Conservation (phyloP, 176 grass and related monocot genomes). For the Pontederia crassipes region DNA sequence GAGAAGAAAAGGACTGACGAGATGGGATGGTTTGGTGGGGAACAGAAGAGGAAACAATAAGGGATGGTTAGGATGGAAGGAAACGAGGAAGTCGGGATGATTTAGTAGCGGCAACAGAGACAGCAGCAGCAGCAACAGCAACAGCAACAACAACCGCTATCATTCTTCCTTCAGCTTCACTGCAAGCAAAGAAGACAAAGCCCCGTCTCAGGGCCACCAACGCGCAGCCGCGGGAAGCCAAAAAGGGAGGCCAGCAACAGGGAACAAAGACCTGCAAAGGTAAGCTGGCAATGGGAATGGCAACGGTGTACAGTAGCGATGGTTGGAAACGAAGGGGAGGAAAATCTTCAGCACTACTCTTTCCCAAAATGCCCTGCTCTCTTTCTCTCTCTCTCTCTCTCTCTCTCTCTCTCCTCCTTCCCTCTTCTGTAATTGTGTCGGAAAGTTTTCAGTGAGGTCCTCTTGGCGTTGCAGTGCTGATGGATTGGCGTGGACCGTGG, state of each 20-base stretch:
- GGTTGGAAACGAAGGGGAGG: background rate
- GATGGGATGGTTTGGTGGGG: background rate
- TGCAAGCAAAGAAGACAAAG: background rate
- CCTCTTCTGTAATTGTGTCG: too few species aligned
- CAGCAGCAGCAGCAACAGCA: background rate
- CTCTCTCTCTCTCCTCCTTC: background rate
- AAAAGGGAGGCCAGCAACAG: too few species aligned
- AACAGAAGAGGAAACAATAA: background rate
- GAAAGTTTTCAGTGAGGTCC: background rate
- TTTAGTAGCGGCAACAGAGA: too few species aligned
- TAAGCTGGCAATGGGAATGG: background rate
- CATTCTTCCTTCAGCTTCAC: constrained; percentile 12
- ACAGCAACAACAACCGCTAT: constrained; percentile 1
- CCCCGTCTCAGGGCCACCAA: too few species aligned
- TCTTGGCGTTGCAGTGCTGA: too few species aligned
- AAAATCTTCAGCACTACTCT: background rate
- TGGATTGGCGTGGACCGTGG: too few species aligned
- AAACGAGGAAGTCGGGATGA: background rate
- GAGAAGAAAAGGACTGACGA: too few species aligned
- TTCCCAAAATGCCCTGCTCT: background rate
- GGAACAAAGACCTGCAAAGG: too few species aligned
- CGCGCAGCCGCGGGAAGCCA: too few species aligned
- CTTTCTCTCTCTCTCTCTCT: background rate
- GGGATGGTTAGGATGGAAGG: too few species aligned
- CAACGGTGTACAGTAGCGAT: background rate